Conservation (phyloP, 352 stramenopile species). For the Phytophthora constricta region DNA sequence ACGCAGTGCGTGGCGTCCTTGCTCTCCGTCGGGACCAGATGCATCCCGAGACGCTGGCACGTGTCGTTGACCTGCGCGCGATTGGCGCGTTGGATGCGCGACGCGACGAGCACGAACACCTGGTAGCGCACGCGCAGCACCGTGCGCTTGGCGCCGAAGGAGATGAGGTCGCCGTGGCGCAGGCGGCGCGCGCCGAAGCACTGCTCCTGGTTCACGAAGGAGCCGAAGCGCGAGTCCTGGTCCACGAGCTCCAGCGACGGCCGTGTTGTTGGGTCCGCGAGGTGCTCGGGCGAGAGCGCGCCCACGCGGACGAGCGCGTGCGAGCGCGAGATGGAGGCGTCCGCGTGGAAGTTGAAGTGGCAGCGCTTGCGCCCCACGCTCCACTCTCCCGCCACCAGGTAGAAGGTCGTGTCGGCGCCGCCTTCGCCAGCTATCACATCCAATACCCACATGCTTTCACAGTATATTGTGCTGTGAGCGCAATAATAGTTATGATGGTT, state of each 20-base stretch:
- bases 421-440: slow-evolving; percentile 64
- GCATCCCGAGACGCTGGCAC: slow-evolving; percentile 85
- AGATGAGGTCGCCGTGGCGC: slow-evolving; percentile 76
- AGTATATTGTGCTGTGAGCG: too few relatives aligned
- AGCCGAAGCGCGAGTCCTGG: slow-evolving; percentile 86
- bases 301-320: slow-evolving; percentile 82
- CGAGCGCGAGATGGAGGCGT: slow-evolving; percentile 83
- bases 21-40: slow-evolving; percentile 62
- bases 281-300: slow-evolving; percentile 61
- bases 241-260: slow-evolving; percentile 80
- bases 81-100: slow-evolving; percentile 67
- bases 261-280: slow-evolving; percentile 59
- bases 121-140: slow-evolving; percentile 85
- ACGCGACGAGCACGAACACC: slow-evolving; percentile 80
- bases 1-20: slow-evolving; percentile 85
- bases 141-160: slow-evolving; percentile 86
- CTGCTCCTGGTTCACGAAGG: slow-evolving; percentile 86
- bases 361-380: slow-evolving; percentile 84
- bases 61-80: slow-evolving; percentile 72
- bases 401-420: slow-evolving; percentile 63
- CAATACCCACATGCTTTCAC: slow-evolving; percentile 79
- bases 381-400: slow-evolving; percentile 86
- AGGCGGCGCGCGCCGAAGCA: slow-evolving; percentile 53
- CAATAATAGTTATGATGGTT: too few relatives aligned
- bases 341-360: slow-evolving; percentile 85